Conservation (phyloP, 2,329 filamentous ascomycete species). For the Stachybotrys chartarum region DNA sequence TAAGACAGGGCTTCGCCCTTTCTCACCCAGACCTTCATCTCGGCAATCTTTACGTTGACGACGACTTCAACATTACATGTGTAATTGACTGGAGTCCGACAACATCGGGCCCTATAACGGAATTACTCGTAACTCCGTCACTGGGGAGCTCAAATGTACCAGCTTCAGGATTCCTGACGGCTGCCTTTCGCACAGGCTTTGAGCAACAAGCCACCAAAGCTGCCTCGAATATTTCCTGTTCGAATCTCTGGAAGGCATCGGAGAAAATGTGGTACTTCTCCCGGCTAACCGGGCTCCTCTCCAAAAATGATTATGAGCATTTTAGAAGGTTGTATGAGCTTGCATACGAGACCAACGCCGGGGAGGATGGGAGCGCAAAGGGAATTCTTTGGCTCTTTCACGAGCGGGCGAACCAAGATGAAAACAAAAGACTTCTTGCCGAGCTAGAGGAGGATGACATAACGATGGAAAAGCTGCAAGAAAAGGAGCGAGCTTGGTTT, state of each 20-base stretch:
- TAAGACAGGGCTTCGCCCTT: constrained; percentile 4
- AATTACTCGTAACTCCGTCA: constrained; percentile 6
- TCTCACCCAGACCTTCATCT: constrained; percentile 15
- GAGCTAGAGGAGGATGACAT: constrained; percentile 5
- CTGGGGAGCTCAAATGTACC: constrained; percentile 1
- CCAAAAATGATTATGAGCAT: constrained; percentile 7
- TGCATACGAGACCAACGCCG: constrained; percentile 1
- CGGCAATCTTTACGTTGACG: constrained; percentile 17
- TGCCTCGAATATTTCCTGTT: neutral
- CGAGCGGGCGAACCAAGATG: constrained; percentile 2
- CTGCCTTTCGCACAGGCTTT: constrained; percentile 7
- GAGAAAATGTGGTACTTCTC: constrained; percentile 9
- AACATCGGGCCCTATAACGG: constrained; percentile 8
- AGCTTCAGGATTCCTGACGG: constrained; percentile 1
- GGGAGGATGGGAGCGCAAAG: neutral
- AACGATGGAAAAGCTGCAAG: constrained; percentile 1
- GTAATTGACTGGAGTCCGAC: constrained; percentile 18
- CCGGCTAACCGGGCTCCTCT: constrained; percentile 9
- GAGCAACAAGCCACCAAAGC: neutral
- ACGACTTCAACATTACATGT: constrained; percentile 13
- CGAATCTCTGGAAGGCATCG: constrained; percentile 2
- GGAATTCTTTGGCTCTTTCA: constrained; percentile 5
- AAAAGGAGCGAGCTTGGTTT: constrained; percentile 4
- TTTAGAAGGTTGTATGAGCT: constrained; percentile 8
- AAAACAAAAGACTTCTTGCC: constrained; percentile 3